These are phyloP conservation scores for Magnaporthiopsis incrustans DNA, from an alignment of 2,329 filamentous ascomycete species.

Conservation along the genomic window DNA sequence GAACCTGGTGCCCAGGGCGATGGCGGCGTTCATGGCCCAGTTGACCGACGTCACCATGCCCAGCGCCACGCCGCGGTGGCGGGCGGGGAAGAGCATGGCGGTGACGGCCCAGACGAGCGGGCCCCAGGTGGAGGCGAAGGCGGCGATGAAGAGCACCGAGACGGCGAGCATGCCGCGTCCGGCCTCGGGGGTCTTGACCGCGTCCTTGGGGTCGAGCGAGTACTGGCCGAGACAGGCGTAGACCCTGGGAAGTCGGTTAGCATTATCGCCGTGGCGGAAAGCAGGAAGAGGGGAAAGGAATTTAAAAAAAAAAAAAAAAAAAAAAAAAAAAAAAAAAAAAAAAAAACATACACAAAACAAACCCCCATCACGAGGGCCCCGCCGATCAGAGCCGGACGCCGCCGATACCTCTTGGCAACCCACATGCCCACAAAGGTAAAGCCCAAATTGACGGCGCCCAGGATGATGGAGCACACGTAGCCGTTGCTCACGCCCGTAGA, in stretches of 20 bases:
- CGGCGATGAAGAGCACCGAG: slow-evolving; percentile 65
- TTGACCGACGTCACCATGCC: no score
- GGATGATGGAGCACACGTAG: slow-evolving; percentile 61
- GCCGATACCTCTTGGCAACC: slow-evolving; percentile 59
- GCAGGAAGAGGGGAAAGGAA: no score
- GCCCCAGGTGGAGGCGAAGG: slow-evolving; percentile 58
- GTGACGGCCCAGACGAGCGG: no score
- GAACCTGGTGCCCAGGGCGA: no score
- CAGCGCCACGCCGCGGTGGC: no score
- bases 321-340: slow-evolving; percentile 29
- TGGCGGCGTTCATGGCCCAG: no score
- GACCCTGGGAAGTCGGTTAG: no score
- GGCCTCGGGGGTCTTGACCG: slow-evolving; percentile 29
- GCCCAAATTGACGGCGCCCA: slow-evolving; percentile 21
- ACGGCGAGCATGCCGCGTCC: slow-evolving; percentile 64
- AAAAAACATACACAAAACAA: slow-evolving; percentile 23
- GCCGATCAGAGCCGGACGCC: slow-evolving; percentile 58
- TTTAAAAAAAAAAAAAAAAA: slow-evolving; percentile 46
- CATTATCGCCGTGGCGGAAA: no score
- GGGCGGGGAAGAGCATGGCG: no score
- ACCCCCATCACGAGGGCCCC: slow-evolving; percentile 56
- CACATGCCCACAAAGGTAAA: slow-evolving; percentile 61
- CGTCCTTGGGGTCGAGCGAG: slow-evolving; percentile 28
- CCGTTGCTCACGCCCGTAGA: slow-evolving; percentile 55
- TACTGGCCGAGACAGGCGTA: slow-evolving; percentile 30